Conservation (phyloP, 2,329 filamentous ascomycete genomes). For the Sclerotinia spermophila region DNA sequence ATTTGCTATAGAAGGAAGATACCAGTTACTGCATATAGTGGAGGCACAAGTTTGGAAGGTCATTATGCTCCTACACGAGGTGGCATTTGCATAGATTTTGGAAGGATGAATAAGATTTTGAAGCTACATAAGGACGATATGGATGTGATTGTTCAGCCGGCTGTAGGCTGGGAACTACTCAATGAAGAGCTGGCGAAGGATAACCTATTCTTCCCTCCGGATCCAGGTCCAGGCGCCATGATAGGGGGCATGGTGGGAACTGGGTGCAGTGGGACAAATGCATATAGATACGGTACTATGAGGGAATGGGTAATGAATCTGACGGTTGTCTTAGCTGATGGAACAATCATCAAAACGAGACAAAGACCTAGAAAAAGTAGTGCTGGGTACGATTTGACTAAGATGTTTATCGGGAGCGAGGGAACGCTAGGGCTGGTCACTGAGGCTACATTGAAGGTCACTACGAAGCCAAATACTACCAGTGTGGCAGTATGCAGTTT, state of each 20-base stretch:
- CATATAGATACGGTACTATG: slow-evolving; percentile 92
- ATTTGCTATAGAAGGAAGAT: slow-evolving; percentile 77
- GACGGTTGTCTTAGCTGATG: slow-evolving; percentile 86
- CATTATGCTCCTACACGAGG: slow-evolving; percentile 80
- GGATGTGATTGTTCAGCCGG: slow-evolving; percentile 74
- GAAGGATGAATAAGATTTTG: slow-evolving; percentile 78
- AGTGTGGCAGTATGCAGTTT: slow-evolving; percentile 75
- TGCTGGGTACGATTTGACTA: slow-evolving; percentile 87
- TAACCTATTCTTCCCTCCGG: slow-evolving; percentile 86
- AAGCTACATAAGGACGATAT: slow-evolving; percentile 72
- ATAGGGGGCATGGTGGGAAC: slow-evolving; percentile 87
- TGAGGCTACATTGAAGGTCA: slow-evolving; percentile 84
- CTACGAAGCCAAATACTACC: slow-evolving; percentile 72
- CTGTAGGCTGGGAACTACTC: slow-evolving; percentile 80
- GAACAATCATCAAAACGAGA: slow-evolving; percentile 83
- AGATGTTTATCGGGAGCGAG: slow-evolving; percentile 85
- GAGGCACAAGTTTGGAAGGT: slow-evolving; percentile 85
- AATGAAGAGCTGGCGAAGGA: slow-evolving; percentile 72
- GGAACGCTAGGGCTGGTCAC: slow-evolving; percentile 89
- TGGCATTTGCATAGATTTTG: slow-evolving; percentile 83
- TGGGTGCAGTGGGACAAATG: slow-evolving; percentile 74
- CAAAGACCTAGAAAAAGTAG: slow-evolving; percentile 86
- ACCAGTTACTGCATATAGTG: slow-evolving; percentile 82
- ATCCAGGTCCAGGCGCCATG: slow-evolving; percentile 86
- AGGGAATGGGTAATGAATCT: slow-evolving; percentile 86